Conservation (phyloP, 2,329 filamentous ascomycete species). For the Fusarium protoensiforme region DNA sequence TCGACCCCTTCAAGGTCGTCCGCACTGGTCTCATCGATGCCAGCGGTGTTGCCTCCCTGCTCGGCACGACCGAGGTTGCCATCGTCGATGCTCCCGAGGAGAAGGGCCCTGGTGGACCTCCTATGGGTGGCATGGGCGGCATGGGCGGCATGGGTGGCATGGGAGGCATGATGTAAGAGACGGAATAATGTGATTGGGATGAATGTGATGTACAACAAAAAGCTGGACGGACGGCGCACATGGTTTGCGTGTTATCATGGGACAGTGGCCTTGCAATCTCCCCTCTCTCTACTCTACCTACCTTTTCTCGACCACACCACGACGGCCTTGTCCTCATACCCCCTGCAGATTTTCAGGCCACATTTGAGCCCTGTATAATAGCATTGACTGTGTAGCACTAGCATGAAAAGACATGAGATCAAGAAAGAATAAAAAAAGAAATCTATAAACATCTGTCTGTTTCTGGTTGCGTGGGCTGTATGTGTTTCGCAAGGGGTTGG, state of each 20-base stretch:
- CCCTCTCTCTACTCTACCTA: conserved; percentile 40
- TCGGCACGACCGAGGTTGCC: conserved; percentile 97
- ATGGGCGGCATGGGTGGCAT: conserved; percentile 71
- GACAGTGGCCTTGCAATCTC: conserved; percentile 49
- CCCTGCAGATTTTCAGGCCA: conserved; percentile 44
- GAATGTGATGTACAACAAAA: conserved; percentile 45
- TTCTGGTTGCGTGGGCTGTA: not conserved
- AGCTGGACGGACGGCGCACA: conserved; percentile 54
- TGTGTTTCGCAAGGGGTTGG: not conserved
- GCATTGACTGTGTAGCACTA: conserved; percentile 46
- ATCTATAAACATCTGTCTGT: conserved; percentile 21
- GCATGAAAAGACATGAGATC: conserved; percentile 39
- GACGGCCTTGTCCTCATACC: conserved; percentile 43
- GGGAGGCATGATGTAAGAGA: conserved; percentile 68
- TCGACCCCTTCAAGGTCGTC: conserved; percentile 99
- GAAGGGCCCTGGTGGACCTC: conserved; percentile 74
- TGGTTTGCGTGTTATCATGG: conserved; percentile 61
- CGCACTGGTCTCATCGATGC: conserved; percentile 95
- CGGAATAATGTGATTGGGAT: conserved; percentile 32
- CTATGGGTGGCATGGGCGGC: conserved; percentile 74
- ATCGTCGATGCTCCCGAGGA: conserved; percentile 97
- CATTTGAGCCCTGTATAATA: conserved; percentile 50
- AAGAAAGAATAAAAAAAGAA: conserved; percentile 24
- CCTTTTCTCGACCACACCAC: conserved; percentile 32
- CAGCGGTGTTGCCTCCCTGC: conserved; percentile 93